These are phyloP conservation scores for Larix kaempferi DNA, from an alignment of 75 land plant genomes.

Conservation along the genomic window DNA sequence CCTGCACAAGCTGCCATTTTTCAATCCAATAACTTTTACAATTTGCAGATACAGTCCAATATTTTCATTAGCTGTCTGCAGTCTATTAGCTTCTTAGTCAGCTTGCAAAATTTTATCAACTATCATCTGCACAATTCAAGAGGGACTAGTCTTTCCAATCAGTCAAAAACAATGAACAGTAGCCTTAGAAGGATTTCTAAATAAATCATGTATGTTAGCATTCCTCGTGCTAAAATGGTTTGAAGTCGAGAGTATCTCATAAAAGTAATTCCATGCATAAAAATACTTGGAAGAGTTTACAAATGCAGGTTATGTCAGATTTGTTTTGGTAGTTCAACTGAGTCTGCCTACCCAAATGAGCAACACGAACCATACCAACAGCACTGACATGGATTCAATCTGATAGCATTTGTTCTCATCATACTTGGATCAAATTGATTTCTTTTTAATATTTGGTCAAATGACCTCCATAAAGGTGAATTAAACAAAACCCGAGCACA, in stretches of 20 bases:
- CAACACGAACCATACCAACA: too few relatives aligned
- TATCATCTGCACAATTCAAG: neutral
- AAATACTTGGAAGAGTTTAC: neutral
- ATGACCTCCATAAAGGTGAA: too few relatives aligned
- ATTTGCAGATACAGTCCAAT: neutral
- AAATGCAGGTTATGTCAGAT: neutral
- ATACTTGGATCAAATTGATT: neutral
- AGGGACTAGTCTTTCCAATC: too few relatives aligned
- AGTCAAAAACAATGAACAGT: neutral
- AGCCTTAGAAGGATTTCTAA: neutral
- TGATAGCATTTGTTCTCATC: too few relatives aligned
- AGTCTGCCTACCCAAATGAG: neutral
- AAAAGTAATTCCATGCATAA: neutral
- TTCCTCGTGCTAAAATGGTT: neutral
- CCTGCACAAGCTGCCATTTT: neutral
- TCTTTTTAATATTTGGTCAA: neutral
- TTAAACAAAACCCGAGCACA: too few relatives aligned
- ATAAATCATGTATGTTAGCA: neutral
- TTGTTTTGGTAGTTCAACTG: neutral
- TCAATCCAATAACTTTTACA: neutral
- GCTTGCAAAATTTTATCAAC: neutral
- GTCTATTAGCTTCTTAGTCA: neutral
- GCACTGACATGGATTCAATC: too few relatives aligned
- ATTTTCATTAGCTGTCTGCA: neutral
- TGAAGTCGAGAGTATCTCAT: neutral